Evolutionary conservation across 371 early-diverging fungal species (phyloP).

Genomic region (Rhizopus delemar): DNA sequence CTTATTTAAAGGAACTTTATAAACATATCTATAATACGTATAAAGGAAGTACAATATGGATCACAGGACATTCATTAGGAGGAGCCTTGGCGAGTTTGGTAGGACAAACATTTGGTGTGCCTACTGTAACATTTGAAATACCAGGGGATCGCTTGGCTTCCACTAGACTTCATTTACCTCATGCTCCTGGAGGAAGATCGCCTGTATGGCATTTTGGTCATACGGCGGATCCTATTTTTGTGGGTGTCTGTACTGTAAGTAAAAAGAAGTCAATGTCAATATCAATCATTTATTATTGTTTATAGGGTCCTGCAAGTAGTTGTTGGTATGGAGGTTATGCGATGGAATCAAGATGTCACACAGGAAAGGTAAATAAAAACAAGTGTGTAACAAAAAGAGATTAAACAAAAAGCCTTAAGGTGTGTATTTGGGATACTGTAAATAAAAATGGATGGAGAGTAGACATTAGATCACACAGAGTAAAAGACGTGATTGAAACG

Average conservation of each 20-base stretch:
- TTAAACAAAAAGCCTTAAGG: conserved; percentile 15
- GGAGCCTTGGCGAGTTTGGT: conserved; percentile 81
- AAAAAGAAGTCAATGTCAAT: conserved; percentile 62
- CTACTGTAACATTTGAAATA: conserved; percentile 84
- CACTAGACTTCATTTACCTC: conserved; percentile 76
- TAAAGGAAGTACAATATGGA: conserved; percentile 74
- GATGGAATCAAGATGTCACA: conserved; percentile 72
- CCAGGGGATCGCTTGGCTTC: conserved; percentile 89
- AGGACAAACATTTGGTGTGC: conserved; percentile 83
- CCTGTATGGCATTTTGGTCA: conserved; percentile 94
- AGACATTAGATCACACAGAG: conserved; percentile 77
- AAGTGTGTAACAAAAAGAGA: conserved; percentile 13
- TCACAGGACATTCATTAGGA: conserved; percentile 95
- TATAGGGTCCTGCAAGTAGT: conserved; percentile 65
- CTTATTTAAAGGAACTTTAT: conserved; percentile 28
- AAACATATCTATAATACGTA: conserved; percentile 62
- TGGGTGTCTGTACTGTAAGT: conserved; percentile 80
- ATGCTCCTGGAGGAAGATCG: conserved; percentile 49
- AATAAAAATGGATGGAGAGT: conserved; percentile 70
- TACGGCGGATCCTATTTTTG: conserved; percentile 90
- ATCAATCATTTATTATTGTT: conserved; percentile 25
- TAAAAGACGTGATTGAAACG: conserved; percentile 76
- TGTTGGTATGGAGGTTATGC: conserved; percentile 93
- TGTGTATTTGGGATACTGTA: conserved; percentile 72
- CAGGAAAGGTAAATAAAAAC: conserved; percentile 39